Percentiles rank a stretch among this genome's conserved stretches.
Evolutionary conservation across 2,329 filamentous ascomycete species (phyloP).

Genomic region (Penicillium sp.): DNA sequence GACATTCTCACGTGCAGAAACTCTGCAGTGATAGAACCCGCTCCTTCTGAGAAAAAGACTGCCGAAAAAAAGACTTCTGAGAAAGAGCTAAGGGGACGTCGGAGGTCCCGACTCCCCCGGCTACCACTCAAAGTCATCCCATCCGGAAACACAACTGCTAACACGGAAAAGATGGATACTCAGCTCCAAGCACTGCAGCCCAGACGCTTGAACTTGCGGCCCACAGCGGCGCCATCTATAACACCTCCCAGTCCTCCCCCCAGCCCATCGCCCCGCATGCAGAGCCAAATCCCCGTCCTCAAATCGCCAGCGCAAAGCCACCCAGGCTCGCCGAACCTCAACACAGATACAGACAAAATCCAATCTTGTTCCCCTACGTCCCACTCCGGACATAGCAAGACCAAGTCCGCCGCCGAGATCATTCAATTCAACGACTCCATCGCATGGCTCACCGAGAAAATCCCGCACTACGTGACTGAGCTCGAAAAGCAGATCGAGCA

Average conservation of each 20-base stretch:
- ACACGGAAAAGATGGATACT: background rate
- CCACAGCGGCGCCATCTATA: no score
- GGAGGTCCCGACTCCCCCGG: constrained; percentile 17
- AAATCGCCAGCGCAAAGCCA: background rate
- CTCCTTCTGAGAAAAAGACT: background rate
- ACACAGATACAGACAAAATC: background rate
- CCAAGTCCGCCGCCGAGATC: constrained; percentile 12
- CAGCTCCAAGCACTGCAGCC: background rate
- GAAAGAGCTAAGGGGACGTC: background rate
- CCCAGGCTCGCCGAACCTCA: no score
- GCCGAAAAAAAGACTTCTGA: background rate
- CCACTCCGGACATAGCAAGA: background rate
- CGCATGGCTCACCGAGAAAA: constrained; percentile 25
- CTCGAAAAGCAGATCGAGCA: constrained; percentile 29
- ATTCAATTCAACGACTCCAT: constrained; percentile 26
- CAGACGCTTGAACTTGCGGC: background rate
- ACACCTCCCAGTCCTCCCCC: no score
- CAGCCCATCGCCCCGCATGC: background rate
- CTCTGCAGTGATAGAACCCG: background rate
- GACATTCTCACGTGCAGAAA: constrained; percentile 2
- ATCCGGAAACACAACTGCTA: constrained; percentile 6
- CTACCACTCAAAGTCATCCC: constrained; percentile 24
- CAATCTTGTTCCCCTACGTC: background rate
- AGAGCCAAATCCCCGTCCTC: background rate
- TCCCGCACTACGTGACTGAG: constrained; percentile 26